A percentile compares a stretch with the other conserved stretches of the same genome.
Evolutionary conservation across 345 rosid genomes (phyloP).

Genomic region (Pistacia vera): DNA sequence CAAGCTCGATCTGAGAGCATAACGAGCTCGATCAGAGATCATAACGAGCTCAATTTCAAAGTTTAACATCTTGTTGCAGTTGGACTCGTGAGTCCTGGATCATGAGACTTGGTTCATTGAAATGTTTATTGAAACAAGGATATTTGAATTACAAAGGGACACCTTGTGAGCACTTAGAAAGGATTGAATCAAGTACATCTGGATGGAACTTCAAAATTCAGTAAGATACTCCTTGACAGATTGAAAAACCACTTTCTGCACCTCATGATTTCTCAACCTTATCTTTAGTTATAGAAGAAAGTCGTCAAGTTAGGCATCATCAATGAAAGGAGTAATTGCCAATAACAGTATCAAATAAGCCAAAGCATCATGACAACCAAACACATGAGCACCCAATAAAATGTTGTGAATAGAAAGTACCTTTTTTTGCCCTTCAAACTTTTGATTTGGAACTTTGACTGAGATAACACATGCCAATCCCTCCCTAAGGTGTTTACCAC

Average conservation of each 20-base stretch:
- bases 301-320: conserved; percentile 17
- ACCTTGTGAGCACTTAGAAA: conserved; percentile 95
- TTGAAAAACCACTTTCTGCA: conserved; percentile 88
- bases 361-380: not conserved
- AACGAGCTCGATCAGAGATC: too few relatives aligned
- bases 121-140: not conserved
- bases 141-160: conserved; percentile 11
- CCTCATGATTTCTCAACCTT: conserved; percentile 99
- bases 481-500: conserved; percentile 97
- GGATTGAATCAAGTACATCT: conserved; percentile 82
- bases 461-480: conserved; percentile 94
- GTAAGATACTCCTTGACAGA: conserved; percentile 94
- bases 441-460: conserved; percentile 97
- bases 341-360: not conserved
- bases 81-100: not conserved
- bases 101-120: not conserved
- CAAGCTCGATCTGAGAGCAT: too few relatives aligned
- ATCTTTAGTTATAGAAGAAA: conserved; percentile 51
- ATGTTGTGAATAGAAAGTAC: conserved; percentile 38
- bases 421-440: conserved; percentile 99
- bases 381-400: conserved; percentile 6
- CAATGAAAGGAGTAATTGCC: conserved; percentile 10
- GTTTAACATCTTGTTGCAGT: not conserved
- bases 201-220: conserved; percentile 95
- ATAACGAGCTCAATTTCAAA: not conserved